phyloP scores from a whole-genome alignment of 352 stramenopile species.

The Pythium aristosporum region DNA sequence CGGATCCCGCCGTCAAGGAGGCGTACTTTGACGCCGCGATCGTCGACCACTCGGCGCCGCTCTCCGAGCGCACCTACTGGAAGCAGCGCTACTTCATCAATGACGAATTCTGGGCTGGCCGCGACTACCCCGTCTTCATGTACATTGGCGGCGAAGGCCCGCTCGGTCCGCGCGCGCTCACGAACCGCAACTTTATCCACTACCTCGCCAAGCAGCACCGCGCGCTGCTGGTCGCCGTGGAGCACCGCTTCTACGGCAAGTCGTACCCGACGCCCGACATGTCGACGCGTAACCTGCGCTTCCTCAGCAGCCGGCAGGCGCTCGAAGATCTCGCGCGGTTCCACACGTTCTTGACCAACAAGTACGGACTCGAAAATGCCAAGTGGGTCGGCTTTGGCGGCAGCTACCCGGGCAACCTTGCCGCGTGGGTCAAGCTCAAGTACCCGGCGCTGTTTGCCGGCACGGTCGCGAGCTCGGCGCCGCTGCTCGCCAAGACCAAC shows the following conservation, averaged over 20 bases:
- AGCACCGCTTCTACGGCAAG: conserved; percentile 96
- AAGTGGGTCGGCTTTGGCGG: conserved; percentile 95
- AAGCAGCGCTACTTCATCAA: conserved; percentile 91
- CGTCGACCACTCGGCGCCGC: conserved; percentile 69
- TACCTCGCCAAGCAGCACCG: conserved; percentile 71
- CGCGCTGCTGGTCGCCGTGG: conserved; percentile 86
- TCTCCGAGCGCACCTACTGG: conserved; percentile 62
- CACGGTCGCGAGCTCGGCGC: conserved; percentile 91
- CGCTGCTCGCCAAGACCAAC: conserved; percentile 79
- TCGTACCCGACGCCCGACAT: conserved; percentile 87
- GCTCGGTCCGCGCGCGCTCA: conserved; percentile 53
- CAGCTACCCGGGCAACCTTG: conserved; percentile 94
- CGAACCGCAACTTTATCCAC: conserved; percentile 78
- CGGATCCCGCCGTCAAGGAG: conserved; percentile 41
- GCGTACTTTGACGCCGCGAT: conserved; percentile 60
- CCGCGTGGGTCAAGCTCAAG: conserved; percentile 92
- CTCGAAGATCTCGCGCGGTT: conserved; percentile 92
- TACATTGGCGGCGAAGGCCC: conserved; percentile 85
- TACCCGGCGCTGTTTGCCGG: conserved; percentile 91
- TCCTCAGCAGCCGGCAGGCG: conserved; percentile 88
- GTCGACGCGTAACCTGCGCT: conserved; percentile 79
- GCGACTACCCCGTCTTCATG: conserved; percentile 84
- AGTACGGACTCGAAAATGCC: conserved; percentile 55
- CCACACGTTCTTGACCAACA: conserved; percentile 64
- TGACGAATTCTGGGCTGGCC: conserved; percentile 80